Conservation (phyloP, 2,329 filamentous ascomycete genomes). For the Arachnopeziza araneosa region DNA sequence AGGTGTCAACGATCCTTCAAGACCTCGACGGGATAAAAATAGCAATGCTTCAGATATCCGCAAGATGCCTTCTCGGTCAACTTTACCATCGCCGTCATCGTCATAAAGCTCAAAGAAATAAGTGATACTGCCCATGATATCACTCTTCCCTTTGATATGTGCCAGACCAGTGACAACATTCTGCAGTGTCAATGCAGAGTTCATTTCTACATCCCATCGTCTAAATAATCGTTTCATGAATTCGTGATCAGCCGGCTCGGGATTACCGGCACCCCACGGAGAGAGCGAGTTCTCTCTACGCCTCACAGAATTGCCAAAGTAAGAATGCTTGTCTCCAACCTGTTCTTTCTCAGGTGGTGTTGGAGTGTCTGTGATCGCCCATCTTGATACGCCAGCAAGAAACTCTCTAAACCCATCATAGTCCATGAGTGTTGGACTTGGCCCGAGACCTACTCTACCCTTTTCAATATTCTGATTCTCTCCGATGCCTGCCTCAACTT, state of each 20-base stretch:
- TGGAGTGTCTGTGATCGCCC: constrained; percentile 87
- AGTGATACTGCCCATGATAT: constrained; percentile 96
- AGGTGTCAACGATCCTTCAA: constrained; percentile 69
- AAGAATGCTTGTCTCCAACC: constrained; percentile 53
- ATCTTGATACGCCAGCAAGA: constrained; percentile 80
- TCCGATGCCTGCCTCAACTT: constrained; percentile 36
- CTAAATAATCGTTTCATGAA: constrained; percentile 85
- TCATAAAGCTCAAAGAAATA: constrained; percentile 99
- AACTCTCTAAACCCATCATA: constrained; percentile 96
- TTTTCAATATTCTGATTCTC: constrained; percentile 61
- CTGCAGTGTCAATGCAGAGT: constrained; percentile 75
- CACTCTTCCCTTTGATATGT: constrained; percentile 83
- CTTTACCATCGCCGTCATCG: constrained; percentile 82
- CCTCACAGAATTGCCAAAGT: constrained; percentile 52
- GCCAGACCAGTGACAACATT: constrained; percentile 90
- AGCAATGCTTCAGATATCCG: constrained; percentile 90
- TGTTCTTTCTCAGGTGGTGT: constrained; percentile 46
- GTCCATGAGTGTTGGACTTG: constrained; percentile 91
- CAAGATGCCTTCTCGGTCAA: constrained; percentile 91
- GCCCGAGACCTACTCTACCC: constrained; percentile 80
- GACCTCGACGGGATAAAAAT: constrained; percentile 83
- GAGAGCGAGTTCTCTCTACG: constrained; percentile 27
- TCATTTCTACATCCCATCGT: constrained; percentile 78
- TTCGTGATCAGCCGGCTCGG: constrained; percentile 83
- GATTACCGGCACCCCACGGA: constrained; percentile 52